phyloP scores from a whole-genome alignment of 163 green algal genomes.

The Chloromonas sp. region DNA sequence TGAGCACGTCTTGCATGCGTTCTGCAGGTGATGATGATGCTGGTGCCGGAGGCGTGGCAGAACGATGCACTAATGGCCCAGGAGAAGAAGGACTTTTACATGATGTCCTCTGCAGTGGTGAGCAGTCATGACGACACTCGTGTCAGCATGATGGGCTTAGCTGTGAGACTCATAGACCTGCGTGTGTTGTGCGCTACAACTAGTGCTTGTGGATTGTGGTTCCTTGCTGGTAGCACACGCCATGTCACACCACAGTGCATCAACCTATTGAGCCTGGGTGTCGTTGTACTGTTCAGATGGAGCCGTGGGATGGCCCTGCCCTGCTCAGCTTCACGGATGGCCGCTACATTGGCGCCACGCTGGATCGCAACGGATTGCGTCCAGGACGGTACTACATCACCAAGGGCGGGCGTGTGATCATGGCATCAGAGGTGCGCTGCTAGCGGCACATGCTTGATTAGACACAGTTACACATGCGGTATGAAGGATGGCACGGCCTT shows the following conservation, averaged over 20 bases:
- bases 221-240: neutral
- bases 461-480: no score
- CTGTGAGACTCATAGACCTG: neutral
- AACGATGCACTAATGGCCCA: slow-evolving; percentile 75
- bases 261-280: neutral
- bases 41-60: slow-evolving; percentile 94
- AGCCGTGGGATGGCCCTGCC: slow-evolving; percentile 94
- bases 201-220: neutral
- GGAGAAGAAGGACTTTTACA: slow-evolving; percentile 87
- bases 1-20: neutral
- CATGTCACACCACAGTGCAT: no score
- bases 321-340: slow-evolving; percentile 91
- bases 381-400: slow-evolving; percentile 91
- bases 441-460: no score
- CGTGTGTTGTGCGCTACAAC: neutral
- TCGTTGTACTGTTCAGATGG: slow-evolving; percentile 56
- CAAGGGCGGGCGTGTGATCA: slow-evolving; percentile 61
- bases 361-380: slow-evolving; percentile 92
- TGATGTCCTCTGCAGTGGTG: slow-evolving; percentile 7
- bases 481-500: no score
- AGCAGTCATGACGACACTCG: neutral
- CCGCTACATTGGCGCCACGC: slow-evolving; percentile 85
- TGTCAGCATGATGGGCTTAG: no score
- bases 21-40: slow-evolving; percentile 88
- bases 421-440: slow-evolving; percentile 33